Evolutionary conservation across 2,329 filamentous ascomycete genomes (phyloP).

Genomic region (Aspergillus sp.): DNA sequence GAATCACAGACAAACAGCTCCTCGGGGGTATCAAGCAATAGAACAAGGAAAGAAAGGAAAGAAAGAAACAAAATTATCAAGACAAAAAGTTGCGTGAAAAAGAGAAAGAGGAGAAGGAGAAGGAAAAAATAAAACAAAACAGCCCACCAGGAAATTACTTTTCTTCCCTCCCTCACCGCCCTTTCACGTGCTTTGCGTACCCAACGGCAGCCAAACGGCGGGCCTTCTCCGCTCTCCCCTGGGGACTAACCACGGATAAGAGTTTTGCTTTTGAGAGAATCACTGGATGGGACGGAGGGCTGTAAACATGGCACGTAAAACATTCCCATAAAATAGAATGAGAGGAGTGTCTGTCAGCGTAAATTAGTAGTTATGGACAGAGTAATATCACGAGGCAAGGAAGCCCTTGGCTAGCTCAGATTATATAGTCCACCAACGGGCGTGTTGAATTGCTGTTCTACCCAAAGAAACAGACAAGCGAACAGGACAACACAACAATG

Average conservation of each 20-base stretch:
- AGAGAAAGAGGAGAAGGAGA: constrained; percentile 12
- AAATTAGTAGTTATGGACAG: no score
- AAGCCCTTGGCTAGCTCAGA: no score
- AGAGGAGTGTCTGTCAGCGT: no score
- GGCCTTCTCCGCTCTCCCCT: neutral
- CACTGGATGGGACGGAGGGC: no score
- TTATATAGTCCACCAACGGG: no score
- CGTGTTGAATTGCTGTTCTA: no score
- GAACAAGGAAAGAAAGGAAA: constrained; percentile 13
- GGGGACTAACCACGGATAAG: neutral
- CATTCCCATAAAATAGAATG: no score
- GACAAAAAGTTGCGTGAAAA: constrained; percentile 10
- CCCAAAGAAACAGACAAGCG: no score
- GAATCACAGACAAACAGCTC: constrained; percentile 24
- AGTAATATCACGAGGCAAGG: no score
- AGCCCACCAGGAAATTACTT: neutral
- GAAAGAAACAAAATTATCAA: constrained; percentile 12
- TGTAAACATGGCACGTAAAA: no score
- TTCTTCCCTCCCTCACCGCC: neutral
- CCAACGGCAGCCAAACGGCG: neutral
- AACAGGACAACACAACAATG: no score
- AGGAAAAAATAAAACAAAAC: constrained; percentile 5
- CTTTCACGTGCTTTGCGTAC: neutral
- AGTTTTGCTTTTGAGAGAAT: no score
- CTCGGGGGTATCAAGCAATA: constrained; percentile 26